Base-by-base conservation (phyloP, 1,284 basidiomycete species). In the Fomitopsis schrenkii region DNA sequence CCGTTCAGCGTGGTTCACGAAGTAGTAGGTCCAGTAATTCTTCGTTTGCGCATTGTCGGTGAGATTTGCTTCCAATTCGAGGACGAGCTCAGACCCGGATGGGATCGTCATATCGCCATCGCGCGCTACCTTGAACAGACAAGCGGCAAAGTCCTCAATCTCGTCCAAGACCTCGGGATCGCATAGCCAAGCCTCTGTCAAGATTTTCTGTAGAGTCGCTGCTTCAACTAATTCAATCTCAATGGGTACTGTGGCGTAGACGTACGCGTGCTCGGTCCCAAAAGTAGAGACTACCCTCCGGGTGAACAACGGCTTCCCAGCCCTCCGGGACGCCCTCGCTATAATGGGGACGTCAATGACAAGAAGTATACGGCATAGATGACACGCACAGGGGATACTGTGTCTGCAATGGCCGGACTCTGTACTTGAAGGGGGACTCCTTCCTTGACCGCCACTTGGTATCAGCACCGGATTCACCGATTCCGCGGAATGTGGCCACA, bases 201-300 rank as follows among this genome's bases (percentile, higher is more conserved):
- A 71, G 2, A 71, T 66, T 15, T 63, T 63, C 70, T 68, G n/a
- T 28, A n/a, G 19, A 15, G 40, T 33, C 26, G 52, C 41, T 7
- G 3, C 0, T 35, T 53, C 26, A 46, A 28, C 35, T 8, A 19
- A 3, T 22, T 22, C 22, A 22, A 36, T 15, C 30, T 36, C 8
- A 12, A 7, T n/a, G 22, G 22, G 15, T n/a, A 36, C 48, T 15
- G 58, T 28, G 5, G 6, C 0, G 12, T 50, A 2, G 14, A 64
- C 68, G 7, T 26, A 72, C 71, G 56, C 64, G 65, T 6, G 35
- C 15, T 9, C 28, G 36, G 46, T 73, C 61, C 38, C 61, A 68
- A 50, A 70, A 74, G 59, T 74, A 73, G 48, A 72, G 48, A 5
- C 65, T 63, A 7, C 72, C 72, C 50, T 73, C 72, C 0, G 72